Percentiles rank a stretch among this genome's conserved stretches.
These are phyloP conservation scores for Colletotrichum lindemuthianum DNA, from an alignment of 2,329 filamentous ascomycete species.

Conservation along the genomic window DNA sequence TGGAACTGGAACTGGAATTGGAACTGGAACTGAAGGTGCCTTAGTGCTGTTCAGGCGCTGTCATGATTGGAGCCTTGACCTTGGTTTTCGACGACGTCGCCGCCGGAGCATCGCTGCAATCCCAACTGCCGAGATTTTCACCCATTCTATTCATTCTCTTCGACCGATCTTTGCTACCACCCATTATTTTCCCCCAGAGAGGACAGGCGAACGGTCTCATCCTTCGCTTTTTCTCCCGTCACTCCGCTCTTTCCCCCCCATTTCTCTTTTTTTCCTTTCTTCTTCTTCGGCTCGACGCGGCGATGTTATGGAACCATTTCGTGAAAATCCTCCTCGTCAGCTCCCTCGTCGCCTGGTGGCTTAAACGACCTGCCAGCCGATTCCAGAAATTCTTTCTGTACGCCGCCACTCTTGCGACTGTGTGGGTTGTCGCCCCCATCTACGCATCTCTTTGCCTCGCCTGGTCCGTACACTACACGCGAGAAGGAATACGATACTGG, in stretches of 20 bases:
- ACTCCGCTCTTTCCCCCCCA: constrained; percentile 19
- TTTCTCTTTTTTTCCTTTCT: constrained; percentile 17
- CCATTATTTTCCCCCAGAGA: constrained; percentile 25
- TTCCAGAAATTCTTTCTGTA: constrained; percentile 33
- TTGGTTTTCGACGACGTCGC: constrained; percentile 22
- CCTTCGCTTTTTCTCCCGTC: constrained; percentile 27
- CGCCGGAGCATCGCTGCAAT: constrained; percentile 23
- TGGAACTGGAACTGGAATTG: not conserved
- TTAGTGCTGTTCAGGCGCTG: not conserved
- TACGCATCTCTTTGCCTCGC: constrained; percentile 31
- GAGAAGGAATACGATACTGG: constrained; percentile 40
- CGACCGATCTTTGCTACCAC: constrained; percentile 26
- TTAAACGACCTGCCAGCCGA: constrained; percentile 33
- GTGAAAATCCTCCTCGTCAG: constrained; percentile 37
- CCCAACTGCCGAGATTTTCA: constrained; percentile 35
- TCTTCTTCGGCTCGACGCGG: constrained; percentile 30
- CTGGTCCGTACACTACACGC: constrained; percentile 35
- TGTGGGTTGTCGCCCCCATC: constrained; percentile 35
- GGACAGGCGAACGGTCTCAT: constrained; percentile 33
- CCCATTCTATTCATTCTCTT: constrained; percentile 30
- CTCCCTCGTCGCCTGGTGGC: constrained; percentile 38
- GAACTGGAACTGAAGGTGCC: not conserved
- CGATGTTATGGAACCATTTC: constrained; percentile 38
- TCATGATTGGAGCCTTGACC: constrained; percentile 8
- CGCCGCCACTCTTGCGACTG: constrained; percentile 32